Base-by-base conservation (phyloP, 1,284 basidiomycete species). In the Melampsora larici-populina region DNA sequence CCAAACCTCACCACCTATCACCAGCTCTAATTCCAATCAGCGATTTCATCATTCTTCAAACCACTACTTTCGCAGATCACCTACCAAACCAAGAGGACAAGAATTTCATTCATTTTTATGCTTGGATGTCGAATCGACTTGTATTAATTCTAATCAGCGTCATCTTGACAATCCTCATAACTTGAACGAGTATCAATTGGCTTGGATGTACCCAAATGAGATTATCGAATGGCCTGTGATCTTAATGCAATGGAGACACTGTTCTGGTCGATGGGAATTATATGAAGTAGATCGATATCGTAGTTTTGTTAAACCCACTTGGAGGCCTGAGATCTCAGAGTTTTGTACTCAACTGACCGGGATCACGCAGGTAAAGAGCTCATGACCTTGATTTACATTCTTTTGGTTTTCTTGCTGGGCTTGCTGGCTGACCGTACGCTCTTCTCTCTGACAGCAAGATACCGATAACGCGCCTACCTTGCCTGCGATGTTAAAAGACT, bases 311-410 rank as follows among this genome's bases (percentile, higher is more conserved):
- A 88, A 87, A 81, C 96, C 96, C 7, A 90, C 89, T 1, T 97
- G 93, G 92, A 86, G 88, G 66, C 94, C 94, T 0, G 86, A 84
- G 66, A 87, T 99, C 11, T 90, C 91, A 21, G 85, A 88, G 24
- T 99, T 97, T 83, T 98, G 95, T 84, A 92, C 87, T 4, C 84
- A 88, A 46, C 86, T 99, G 69, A 99, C 96, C 6, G 94, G 94
- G 18, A 94, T 99, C 78, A 90, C 89, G 18, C 95, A 98, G 87
- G 93, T 94, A 33, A 24, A 40, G 15, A 40, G 24, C 29, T 46
- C 15, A 46, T 4, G 18, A 36, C 5, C 64, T 51, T 21, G 29
- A 21, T 51, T 21, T 40, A 5, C 4, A 7, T 66, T 51, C 8
- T 51, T 15, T 36, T 66, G 36, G 36, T 3, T 36, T 36, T 36